phyloP scores from a whole-genome alignment of 2,329 filamentous ascomycete species.

The Botrytis galanthina region DNA sequence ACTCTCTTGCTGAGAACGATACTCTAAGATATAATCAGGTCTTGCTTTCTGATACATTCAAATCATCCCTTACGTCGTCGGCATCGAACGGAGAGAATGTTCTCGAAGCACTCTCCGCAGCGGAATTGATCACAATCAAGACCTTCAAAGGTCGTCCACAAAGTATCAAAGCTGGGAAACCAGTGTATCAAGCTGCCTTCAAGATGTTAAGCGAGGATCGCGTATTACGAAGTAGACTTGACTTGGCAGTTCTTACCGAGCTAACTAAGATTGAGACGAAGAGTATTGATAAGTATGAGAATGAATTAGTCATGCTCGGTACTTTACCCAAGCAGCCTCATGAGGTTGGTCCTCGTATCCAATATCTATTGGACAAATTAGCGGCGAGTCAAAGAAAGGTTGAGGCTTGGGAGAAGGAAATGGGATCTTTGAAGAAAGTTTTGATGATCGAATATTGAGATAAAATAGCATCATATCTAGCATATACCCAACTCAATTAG shows the following conservation, averaged over 20 bases:
- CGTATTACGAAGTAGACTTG: slow-evolving; percentile 71
- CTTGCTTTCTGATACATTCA: slow-evolving; percentile 73
- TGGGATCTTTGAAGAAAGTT: slow-evolving; percentile 68
- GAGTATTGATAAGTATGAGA: slow-evolving; percentile 75
- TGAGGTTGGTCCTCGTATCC: slow-evolving; percentile 63
- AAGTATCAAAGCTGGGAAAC: slow-evolving; percentile 75
- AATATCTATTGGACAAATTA: slow-evolving; percentile 73
- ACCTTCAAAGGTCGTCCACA: slow-evolving; percentile 74
- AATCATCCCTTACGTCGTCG: slow-evolving; percentile 49
- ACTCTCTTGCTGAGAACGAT: slow-evolving; percentile 66
- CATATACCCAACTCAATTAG: slow-evolving; percentile 27
- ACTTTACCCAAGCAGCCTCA: slow-evolving; percentile 66
- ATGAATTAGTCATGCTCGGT: slow-evolving; percentile 70
- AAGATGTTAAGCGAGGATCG: slow-evolving; percentile 65
- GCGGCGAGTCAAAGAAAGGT: slow-evolving; percentile 73
- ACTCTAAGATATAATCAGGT: slow-evolving; percentile 81
- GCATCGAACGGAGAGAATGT: slow-evolving; percentile 67
- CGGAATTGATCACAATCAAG: slow-evolving; percentile 79
- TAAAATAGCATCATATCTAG: not conserved
- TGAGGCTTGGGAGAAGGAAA: slow-evolving; percentile 69
- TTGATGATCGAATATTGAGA: slow-evolving; percentile 49
- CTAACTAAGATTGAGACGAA: slow-evolving; percentile 69
- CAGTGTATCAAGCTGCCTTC: slow-evolving; percentile 85
- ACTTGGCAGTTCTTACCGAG: slow-evolving; percentile 67
- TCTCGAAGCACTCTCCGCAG: slow-evolving; percentile 76